Percentiles rank a stretch among this genome's conserved stretches.
Conservation (phyloP, 2,329 filamentous ascomycete species). For the Penicillium nordicum region DNA sequence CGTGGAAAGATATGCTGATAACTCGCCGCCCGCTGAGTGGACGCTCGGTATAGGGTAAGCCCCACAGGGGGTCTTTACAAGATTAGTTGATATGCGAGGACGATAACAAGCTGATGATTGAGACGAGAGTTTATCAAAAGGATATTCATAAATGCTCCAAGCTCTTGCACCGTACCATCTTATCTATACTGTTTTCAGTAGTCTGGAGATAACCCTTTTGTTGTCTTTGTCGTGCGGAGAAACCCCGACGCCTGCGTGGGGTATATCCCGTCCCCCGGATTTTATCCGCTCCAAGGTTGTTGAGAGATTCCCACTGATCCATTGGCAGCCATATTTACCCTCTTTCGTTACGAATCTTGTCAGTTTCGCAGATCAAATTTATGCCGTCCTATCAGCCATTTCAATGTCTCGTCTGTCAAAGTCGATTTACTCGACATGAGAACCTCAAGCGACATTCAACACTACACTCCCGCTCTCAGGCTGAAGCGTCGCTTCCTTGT, state of each 20-base stretch:
- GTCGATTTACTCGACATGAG: conserved; percentile 41
- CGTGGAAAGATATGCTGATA: neutral
- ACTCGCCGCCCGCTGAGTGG: neutral
- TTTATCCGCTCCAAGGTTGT: neutral
- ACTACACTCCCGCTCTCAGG: conserved; percentile 35
- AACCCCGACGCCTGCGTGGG: neutral
- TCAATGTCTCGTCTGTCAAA: conserved; percentile 40
- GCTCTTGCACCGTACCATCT: neutral
- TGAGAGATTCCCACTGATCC: neutral
- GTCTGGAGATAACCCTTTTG: neutral
- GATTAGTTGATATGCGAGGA: neutral
- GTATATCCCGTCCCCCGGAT: conserved; percentile 3
- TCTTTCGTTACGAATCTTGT: neutral
- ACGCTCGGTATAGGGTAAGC: neutral
- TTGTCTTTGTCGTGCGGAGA: conserved; percentile 4
- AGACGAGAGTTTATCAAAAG: neutral
- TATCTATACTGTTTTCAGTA: neutral
- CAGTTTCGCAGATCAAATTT: neutral
- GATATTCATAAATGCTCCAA: neutral
- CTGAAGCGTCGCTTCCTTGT: conserved; percentile 34
- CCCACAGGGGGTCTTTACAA: neutral
- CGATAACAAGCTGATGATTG: neutral
- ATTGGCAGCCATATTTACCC: neutral
- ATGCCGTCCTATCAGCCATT: conserved; percentile 35
- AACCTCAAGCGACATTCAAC: conserved; percentile 45